Conservation (phyloP, 148 eudicot species). For the Euryodendron excelsum region DNA sequence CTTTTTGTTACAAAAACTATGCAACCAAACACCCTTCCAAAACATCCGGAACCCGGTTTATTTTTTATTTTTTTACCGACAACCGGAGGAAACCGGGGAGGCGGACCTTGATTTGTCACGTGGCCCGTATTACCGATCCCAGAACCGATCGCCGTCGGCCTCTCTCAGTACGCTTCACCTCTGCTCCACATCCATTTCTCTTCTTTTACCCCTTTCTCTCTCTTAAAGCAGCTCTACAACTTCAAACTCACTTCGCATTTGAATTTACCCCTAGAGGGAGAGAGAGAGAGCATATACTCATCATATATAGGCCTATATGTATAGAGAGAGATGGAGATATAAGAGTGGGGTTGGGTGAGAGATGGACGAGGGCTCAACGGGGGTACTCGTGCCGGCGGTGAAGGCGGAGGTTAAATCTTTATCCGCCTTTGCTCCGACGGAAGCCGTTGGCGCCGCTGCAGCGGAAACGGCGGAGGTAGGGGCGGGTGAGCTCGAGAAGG, state of each 20-base stretch:
- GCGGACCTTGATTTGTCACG: not conserved
- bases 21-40: too few relatives aligned
- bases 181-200: not conserved
- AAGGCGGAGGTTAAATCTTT: constrained; percentile 27
- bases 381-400: constrained; percentile 52
- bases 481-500: constrained; percentile 40
- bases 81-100: not conserved
- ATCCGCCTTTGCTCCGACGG: constrained; percentile 19
- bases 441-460: not conserved
- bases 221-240: not conserved
- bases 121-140: too few relatives aligned
- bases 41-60: not conserved
- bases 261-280: not conserved
- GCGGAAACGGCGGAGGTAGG: constrained; percentile 8
- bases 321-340: not conserved
- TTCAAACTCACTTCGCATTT: not conserved
- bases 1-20: too few relatives aligned
- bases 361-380: constrained; percentile 38
- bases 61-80: not conserved
- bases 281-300: not conserved
- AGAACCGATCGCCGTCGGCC: too few relatives aligned
- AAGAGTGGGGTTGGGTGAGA: constrained; percentile 14
- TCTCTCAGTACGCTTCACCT: constrained; percentile 17
- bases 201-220: not conserved
- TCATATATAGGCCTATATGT: not conserved